Base-by-base conservation (phyloP, 2,329 filamentous ascomycete species). In the Verticillium tricorpus region DNA sequence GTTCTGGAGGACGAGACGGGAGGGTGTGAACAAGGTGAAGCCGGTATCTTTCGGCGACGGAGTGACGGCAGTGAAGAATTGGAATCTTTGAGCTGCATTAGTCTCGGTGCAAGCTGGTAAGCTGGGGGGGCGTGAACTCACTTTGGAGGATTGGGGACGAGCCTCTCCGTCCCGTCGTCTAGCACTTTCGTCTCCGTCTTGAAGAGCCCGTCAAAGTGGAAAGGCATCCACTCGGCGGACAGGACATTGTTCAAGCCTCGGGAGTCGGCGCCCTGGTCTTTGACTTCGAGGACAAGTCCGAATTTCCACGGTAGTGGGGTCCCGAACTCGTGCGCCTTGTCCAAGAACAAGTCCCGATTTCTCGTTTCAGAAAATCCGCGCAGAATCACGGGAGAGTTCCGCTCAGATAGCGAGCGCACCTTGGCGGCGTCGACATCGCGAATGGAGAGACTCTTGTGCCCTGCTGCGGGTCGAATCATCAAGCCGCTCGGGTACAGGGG, bases 141-240 rank as follows among this genome's bases (percentile, higher is more conserved):
- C 73, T 66, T 74, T 0, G 82, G 82, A 3, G 81, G 78, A 4
- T 68, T 73, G 0, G 81, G 76, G 2, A 79, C 69, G 0, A 73
- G 65, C n/a, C 71, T 71, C n/a, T 76, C 76, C 6, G 76, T 74
- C 0, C 78, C 80, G 1, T 76, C 69, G 1, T 73, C 72, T 2
- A 77, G 71, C 0, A 61, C 69, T 22, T 74, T 68, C 59, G 79
- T 79, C 11, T 76, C 74, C 0, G 81, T 80, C 67, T 85, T 85
- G 74, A 85, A 86, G 32, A 85, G 70, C 0, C 83, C 84, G 58
- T 86, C 83, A 40, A 79, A 86, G 65, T 86, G 83, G 69, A 84
- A 83, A 0, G 84, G 83, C 82, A 85, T 84, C 64, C 79, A 79
- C 62, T 85, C 82, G 1, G 77, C 75, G 0, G 80, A 83, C 2